Evolutionary conservation across 768 basidiomycete genomes (phyloP).

Genomic region (Lactifluus pinguis): DNA sequence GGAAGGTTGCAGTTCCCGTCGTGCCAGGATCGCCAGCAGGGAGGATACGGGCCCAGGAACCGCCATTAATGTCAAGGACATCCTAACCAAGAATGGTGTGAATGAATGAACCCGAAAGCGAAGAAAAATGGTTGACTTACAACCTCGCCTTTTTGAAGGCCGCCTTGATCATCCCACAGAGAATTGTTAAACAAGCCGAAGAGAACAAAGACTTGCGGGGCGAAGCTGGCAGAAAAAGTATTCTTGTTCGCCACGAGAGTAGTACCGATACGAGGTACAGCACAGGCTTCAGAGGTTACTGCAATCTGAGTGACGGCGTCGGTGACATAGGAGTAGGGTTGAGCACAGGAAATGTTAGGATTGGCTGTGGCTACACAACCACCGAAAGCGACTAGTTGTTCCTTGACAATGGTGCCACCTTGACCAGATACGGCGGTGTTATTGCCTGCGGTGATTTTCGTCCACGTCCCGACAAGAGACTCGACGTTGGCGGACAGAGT

Average conservation of each 20-base stretch:
- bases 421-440: slow-evolving; percentile 38
- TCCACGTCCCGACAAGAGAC: slow-evolving; percentile 50
- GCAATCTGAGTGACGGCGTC: slow-evolving; percentile 44
- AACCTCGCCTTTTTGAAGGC: slow-evolving; percentile 61
- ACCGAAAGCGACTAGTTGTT: slow-evolving; percentile 46
- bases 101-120: not conserved
- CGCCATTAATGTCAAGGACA: slow-evolving; percentile 50
- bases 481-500: slow-evolving; percentile 62
- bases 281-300: slow-evolving; percentile 41
- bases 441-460: slow-evolving; percentile 33
- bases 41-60: slow-evolving; percentile 61
- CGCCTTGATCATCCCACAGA: slow-evolving; percentile 57
- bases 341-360: slow-evolving; percentile 44
- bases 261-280: slow-evolving; percentile 52
- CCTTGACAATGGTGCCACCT: slow-evolving; percentile 49
- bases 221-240: slow-evolving; percentile 43
- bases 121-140: slow-evolving; percentile 32
- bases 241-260: slow-evolving; percentile 55
- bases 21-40: slow-evolving; percentile 68
- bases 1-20: slow-evolving; percentile 40
- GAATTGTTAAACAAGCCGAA: slow-evolving; percentile 59
- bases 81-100: slow-evolving; percentile 32
- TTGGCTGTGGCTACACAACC: slow-evolving; percentile 46
- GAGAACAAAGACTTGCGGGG: slow-evolving; percentile 57
- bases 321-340: slow-evolving; percentile 49